Base-by-base conservation (phyloP, 2,329 filamentous ascomycete genomes). In the Colletotrichum tropicale region DNA sequence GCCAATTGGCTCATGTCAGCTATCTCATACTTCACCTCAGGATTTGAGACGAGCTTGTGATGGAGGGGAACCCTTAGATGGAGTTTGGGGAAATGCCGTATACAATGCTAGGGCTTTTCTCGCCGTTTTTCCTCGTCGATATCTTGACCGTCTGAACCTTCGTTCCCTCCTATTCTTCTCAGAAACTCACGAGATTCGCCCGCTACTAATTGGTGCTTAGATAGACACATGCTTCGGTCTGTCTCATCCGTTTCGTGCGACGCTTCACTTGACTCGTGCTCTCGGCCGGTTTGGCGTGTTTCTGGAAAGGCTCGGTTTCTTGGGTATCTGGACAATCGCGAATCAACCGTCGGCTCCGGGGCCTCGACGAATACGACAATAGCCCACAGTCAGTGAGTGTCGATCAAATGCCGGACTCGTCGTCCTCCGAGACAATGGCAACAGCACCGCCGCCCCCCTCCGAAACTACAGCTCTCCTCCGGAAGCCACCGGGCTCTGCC, bases 381-480 rank as follows among this genome's bases (percentile, higher is more conserved):
- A 28, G n/a, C 43, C 43, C n/a, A n/a, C 43, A 34, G 18, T n/a
- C 28, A 30, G 4, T 21, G 16, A 34, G 61, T 28, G 32, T 64
- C 21, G 34, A 64, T 64, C 61, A 60, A 21, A 76, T 76, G 74
- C 34, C 60, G 48, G 71, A 70, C 24, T 56, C 52, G 15, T 56
- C 73, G 15, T 70, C 65, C 13, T 66, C 65, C 73, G 64, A 61
- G 16, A 69, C 75, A 8, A 26, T 43, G 72, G 36, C 62, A 43
- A 38, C 62, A 21, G n/a, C 56, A 18, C n/a, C 48, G 30, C 30
- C 48, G 56, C 48, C 48, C 15, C 75, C 56, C 36, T 71, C 72
- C 56, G 77, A 78, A 66, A 77, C 52, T 21, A 74, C 75, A 38
- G 75, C 77, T 13, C 66, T 78, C 28, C 69, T 78, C 10, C 73